Evolutionary conservation across 2,329 filamentous ascomycete species (phyloP).

Genomic region (Coniosporium tulheliwenetii): DNA sequence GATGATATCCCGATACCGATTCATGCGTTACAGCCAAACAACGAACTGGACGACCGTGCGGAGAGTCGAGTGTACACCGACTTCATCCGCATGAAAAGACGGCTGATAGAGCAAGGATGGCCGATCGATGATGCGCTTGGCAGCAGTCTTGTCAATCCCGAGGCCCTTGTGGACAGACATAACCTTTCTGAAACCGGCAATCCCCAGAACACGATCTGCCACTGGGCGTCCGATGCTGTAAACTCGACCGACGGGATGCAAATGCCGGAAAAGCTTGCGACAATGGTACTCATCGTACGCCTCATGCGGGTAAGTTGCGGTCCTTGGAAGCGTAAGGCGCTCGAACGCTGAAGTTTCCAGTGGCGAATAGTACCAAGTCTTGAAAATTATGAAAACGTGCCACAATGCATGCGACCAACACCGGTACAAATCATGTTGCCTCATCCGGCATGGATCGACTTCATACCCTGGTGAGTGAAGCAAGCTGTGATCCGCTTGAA

Average conservation of each 20-base stretch:
- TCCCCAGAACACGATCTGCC: not conserved
- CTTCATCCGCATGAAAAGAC: not conserved
- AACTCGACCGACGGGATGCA: not conserved
- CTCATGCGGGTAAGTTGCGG: not conserved
- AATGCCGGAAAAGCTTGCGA: not conserved
- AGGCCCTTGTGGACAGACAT: not conserved
- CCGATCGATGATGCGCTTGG: not conserved
- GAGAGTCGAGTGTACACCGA: not conserved
- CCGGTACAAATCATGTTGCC: not conserved
- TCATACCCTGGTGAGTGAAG: not conserved
- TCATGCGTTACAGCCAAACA: not conserved
- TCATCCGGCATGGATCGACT: conserved; percentile 1
- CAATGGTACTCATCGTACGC: not conserved
- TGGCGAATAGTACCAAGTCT: not conserved
- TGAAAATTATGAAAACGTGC: not conserved
- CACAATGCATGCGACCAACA: not conserved
- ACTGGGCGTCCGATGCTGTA: not conserved
- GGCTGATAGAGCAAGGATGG: not conserved
- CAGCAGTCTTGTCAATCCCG: not conserved
- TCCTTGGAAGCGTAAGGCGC: not conserved
- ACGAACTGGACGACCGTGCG: not conserved
- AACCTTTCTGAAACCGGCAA: not conserved
- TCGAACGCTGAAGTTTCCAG: not conserved
- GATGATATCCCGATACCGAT: not conserved
- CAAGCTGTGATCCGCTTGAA: not conserved